Conservation (phyloP, 108 stramenopile genomes). For the Cyclostephanos tholiformis region DNA sequence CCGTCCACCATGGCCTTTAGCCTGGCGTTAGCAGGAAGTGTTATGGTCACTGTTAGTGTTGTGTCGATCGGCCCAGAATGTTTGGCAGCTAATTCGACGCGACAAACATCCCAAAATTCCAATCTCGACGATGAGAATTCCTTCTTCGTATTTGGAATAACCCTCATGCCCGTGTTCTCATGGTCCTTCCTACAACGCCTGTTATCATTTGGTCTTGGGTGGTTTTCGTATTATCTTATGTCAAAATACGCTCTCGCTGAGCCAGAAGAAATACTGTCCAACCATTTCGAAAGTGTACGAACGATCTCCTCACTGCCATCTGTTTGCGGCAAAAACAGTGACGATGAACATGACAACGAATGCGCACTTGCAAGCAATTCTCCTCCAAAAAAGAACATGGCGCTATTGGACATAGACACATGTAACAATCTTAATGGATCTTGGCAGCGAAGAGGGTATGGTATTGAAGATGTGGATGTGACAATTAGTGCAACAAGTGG, state of each 20-base stretch:
- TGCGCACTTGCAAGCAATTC: background rate
- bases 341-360: constrained; percentile 24
- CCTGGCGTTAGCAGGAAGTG: constrained; percentile 40
- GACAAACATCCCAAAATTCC: constrained; percentile 10
- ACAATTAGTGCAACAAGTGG: constrained; percentile 3
- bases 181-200: constrained; percentile 38
- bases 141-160: constrained; percentile 47
- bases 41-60: constrained; percentile 45
- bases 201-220: constrained; percentile 40
- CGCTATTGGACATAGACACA: background rate
- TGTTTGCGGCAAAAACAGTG: constrained; percentile 16
- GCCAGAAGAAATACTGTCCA: constrained; percentile 59
- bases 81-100: constrained; percentile 41
- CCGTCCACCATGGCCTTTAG: constrained; percentile 63
- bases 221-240: constrained; percentile 39
- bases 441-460: constrained; percentile 30
- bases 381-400: constrained; percentile 13
- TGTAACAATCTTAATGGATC: constrained; percentile 7
- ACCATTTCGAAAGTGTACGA: constrained; percentile 25
- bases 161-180: constrained; percentile 45
- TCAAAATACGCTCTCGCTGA: constrained; percentile 69
- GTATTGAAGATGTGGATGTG: constrained; percentile 22
- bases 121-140: constrained; percentile 25
- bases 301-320: background rate
- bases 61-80: constrained; percentile 41